These are phyloP conservation scores for Parietaria judaica DNA, from an alignment of 306 rosid species.

Conservation along the genomic window DNA sequence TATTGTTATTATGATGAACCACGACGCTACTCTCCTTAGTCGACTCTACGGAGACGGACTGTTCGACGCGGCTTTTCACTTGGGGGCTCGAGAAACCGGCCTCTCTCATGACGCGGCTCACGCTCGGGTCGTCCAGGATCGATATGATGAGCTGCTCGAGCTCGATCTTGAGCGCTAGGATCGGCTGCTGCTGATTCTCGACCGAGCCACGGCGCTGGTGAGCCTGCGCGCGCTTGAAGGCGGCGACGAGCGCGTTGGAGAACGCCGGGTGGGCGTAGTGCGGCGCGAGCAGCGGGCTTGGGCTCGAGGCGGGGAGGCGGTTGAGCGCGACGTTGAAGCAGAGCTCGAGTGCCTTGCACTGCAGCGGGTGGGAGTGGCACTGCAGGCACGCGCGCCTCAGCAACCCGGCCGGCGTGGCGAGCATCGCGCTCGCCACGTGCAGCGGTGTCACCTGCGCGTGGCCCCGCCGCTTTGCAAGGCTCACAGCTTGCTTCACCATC, in stretches of 20 bases:
- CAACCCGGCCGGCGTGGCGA: slow-evolving; percentile 57
- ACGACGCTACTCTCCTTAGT: slow-evolving; percentile 22
- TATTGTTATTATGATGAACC: too few species aligned
- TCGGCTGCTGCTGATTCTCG: slow-evolving; percentile 77
- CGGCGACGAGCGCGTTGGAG: slow-evolving; percentile 83
- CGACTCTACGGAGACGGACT: slow-evolving; percentile 47
- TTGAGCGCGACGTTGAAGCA: slow-evolving; percentile 88
- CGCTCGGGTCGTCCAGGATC: slow-evolving; percentile 85
- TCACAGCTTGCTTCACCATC: slow-evolving; percentile 66
- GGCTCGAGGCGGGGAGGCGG: slow-evolving; percentile 70
- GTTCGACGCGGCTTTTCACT: slow-evolving; percentile 61
- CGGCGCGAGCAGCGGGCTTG: slow-evolving; percentile 55
- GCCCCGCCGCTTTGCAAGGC: slow-evolving; percentile 67
- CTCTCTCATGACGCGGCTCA: slow-evolving; percentile 91
- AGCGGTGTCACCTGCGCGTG: slow-evolving; percentile 96
- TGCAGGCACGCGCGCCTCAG: slow-evolving; percentile 74
- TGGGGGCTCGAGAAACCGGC: slow-evolving; percentile 83
- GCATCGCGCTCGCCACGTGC: slow-evolving; percentile 90
- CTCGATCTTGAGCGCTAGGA: slow-evolving; percentile 74
- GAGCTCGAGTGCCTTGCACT: slow-evolving; percentile 87
- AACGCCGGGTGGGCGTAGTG: slow-evolving; percentile 62
- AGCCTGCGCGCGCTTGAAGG: slow-evolving; percentile 89
- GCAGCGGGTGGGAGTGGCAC: slow-evolving; percentile 85
- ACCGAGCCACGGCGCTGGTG: slow-evolving; percentile 86
- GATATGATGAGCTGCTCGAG: slow-evolving; percentile 74